Evolutionary conservation across 2,329 filamentous ascomycete genomes (phyloP), one percentile per base, ranked within the genome.

Genomic region (Microsporum ferrugineum): DNA sequence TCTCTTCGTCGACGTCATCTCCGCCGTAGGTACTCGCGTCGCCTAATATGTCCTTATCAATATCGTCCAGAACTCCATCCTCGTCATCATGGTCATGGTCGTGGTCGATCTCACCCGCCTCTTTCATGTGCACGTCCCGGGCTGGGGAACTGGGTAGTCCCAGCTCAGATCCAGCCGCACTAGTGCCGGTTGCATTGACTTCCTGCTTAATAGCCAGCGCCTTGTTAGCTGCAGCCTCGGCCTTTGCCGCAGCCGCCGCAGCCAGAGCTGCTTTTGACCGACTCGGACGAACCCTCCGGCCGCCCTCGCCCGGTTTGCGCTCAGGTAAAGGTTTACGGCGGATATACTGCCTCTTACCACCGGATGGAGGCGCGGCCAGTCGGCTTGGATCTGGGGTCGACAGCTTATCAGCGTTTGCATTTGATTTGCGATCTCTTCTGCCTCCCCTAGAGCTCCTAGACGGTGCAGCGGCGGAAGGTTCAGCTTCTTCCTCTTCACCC

Each of bases 41-140:
- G 17, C 58, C 60, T 29, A 60, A 36, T 2, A 61, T 17, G 5
- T 62, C 58, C 10, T 62, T 59, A 36, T 62, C 60, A 17, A 62
- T 34, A 8, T 60, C 58, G 7, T 64, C 60, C 6, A 62, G 43
- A 5, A 33, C 33, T 5, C 12, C 33, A 5, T 58, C 62, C 5
- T 60, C 58, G 33, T 17, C 17, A 23, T 38, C 51, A 7, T 62
- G 45, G 3, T 55, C 57, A 1, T 31, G 34, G 14, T 62, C 53
- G 7, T 47, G 43, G 27, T 60, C 55, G 8, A 59, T 31, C 2
- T 56, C 58, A 5, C 33, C 43, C 8, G 49, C 38, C 5, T 59
- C 53, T 31, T 31, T 41, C 36, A 58, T 6, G 17, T 59, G 58
- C 5, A 55, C 43, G 2, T 34, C 41, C 39, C 58, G 60, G 36